Base-by-base conservation (phyloP, 345 rosid genomes). In the Erysimum cheiranthoides region DNA sequence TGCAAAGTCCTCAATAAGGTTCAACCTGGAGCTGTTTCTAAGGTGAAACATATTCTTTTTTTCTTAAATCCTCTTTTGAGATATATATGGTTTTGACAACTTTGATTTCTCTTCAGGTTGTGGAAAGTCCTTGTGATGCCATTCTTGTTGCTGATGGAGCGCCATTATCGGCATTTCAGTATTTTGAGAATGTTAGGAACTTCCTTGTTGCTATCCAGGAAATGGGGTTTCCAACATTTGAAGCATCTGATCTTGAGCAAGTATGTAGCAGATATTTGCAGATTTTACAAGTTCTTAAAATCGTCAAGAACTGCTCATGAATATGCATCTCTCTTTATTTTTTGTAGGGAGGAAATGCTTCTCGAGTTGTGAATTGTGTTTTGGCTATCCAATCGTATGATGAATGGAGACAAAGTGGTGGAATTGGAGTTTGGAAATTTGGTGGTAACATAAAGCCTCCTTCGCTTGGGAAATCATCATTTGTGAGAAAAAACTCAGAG, bases 161-260 rank as follows among this genome's bases (percentile, higher is more conserved):
- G 0, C 93, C 97, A 25, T 81, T 91, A 73, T 87, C 97, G 2
- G 97, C 93, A 34, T 92, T 84, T 79, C 97, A 92, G 77, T 89
- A 92, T 80, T 92, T 92, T 70, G 97, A 92, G 81, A 92, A 92
- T 69, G 91, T 92, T 62, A 83, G 97, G 83, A 92, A 92, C 72
- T 92, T 89, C 76, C 89, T 92, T 49, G 95, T 89, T 62, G 91
- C 95, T 71, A 84, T 83, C 32, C 89, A 89, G 40, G 86, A 86
- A 45, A 66, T 88, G 81, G 91, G 96, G 12, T 65, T 89, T 73
- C 97, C 97, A 8, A 84, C 87, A 8, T 92, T 92, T 71, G 97
- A 92, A 61, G 97, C 95, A 52, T 92, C 97, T 75, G 97, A 92
- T 89, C 89, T 92, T 28, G 97, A 92, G 77, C 97, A 92, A 56